Percentiles rank a stretch among this genome's conserved stretches.
These are phyloP conservation scores for Paecilomyces sp. DNA, from an alignment of 2,329 filamentous ascomycete genomes.

Conservation along the genomic window DNA sequence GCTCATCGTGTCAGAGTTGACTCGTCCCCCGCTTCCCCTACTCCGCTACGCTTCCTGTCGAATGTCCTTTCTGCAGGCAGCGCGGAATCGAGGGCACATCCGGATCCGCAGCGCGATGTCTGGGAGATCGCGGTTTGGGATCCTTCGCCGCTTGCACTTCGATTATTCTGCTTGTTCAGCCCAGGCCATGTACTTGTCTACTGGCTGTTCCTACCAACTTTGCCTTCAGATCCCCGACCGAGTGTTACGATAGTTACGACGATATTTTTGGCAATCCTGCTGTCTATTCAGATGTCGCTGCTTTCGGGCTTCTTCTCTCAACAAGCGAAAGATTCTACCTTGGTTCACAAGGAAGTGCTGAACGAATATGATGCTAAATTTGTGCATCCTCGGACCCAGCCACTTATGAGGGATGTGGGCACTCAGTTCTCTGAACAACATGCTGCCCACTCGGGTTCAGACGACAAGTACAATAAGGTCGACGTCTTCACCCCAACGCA, in stretches of 20 bases:
- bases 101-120: conserved; percentile 68
- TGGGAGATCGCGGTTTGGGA: conserved; percentile 96
- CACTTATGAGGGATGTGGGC: conserved; percentile 67
- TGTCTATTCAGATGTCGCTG: conserved; percentile 70
- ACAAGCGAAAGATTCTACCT: conserved; percentile 73
- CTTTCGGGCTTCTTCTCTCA: conserved; percentile 70
- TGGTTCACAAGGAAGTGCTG: conserved; percentile 87
- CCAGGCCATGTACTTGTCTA: conserved; percentile 90
- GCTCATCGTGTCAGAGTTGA: conserved; percentile 83
- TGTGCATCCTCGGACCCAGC: conserved; percentile 83
- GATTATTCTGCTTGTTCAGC: conserved; percentile 84
- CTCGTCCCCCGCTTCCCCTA: conserved; percentile 69
- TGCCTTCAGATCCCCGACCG: conserved; percentile 66
- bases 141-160: conserved; percentile 73
- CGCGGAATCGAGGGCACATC: conserved; percentile 77
- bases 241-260: conserved; percentile 82
- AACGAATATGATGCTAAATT: conserved; percentile 95
- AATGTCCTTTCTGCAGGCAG: conserved; percentile 60
- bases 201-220: conserved; percentile 75
- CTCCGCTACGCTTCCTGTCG: conserved; percentile 69
- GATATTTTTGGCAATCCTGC: conserved; percentile 63
- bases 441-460: conserved; percentile 29
- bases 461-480: conserved; percentile 46
- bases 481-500: conserved; percentile 57
- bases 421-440: conserved; percentile 60